phyloP scores from a whole-genome alignment of 768 basidiomycete genomes.

The Phlebiopsis flavidoalba region DNA sequence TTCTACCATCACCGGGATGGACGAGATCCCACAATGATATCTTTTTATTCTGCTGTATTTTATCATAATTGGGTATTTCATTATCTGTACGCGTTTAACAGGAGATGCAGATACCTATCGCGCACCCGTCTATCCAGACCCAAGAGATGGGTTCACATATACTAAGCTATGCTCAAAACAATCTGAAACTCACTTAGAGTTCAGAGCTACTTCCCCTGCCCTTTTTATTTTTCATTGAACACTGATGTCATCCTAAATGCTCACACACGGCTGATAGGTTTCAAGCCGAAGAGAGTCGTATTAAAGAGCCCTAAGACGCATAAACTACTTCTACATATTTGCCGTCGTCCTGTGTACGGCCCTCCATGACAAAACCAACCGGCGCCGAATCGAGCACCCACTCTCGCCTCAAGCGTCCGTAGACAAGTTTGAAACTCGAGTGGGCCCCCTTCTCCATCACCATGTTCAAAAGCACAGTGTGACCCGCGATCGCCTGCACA shows the following conservation, averaged over 20 bases:
- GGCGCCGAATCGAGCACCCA: conserved; percentile 61
- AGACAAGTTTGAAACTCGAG: conserved; percentile 75
- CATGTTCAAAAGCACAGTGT: conserved; percentile 55
- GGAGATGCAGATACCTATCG: too few species aligned
- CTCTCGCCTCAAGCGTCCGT: conserved; percentile 53
- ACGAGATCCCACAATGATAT: conserved; percentile 20
- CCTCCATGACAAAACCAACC: conserved; percentile 12
- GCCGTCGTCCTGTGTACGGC: conserved; percentile 17
- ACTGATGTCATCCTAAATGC: neutral
- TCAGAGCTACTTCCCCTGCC: too few species aligned
- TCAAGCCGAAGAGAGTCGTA: neutral
- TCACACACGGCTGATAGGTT: neutral
- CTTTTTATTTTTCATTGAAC: too few species aligned
- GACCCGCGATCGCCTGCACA: conserved; percentile 40
- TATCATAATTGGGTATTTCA: too few species aligned
- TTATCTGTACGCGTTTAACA: too few species aligned
- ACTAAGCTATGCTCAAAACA: too few species aligned
- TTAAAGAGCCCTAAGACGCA: conserved; percentile 6
- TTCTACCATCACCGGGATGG: conserved; percentile 35
- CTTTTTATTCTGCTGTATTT: neutral
- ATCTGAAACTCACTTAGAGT: too few species aligned
- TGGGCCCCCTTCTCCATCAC: conserved; percentile 85
- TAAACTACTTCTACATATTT: conserved; percentile 32
- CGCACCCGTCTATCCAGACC: too few species aligned
- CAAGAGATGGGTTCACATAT: too few species aligned